These are phyloP conservation scores for Vitis amurensis DNA, from an alignment of 164 flowering plant species.

Conservation along the genomic window DNA sequence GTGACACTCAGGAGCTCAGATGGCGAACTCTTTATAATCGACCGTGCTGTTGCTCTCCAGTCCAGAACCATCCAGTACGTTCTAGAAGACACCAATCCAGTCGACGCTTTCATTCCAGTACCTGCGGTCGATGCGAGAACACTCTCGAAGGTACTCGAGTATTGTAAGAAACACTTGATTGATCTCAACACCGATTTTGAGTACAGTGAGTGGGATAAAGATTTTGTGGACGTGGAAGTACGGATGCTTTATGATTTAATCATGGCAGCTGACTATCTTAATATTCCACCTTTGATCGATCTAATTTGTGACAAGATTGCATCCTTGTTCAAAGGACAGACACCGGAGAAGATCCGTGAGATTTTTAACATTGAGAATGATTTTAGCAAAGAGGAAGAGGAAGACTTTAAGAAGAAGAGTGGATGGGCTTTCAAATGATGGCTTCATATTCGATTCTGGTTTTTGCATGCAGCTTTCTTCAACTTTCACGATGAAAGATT, in stretches of 20 bases:
- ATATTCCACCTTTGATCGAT: constrained; percentile 8
- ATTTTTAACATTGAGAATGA: constrained; percentile 18
- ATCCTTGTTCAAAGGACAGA: constrained; percentile 7
- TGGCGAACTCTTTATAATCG: constrained; percentile 3
- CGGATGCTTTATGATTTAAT: neutral
- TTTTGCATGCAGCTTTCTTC: too few species aligned
- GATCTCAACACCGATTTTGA: neutral
- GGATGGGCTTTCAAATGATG: constrained; percentile 3
- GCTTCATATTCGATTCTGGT: too few species aligned
- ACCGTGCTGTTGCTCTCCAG: constrained; percentile 4
- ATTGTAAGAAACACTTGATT: constrained; percentile 9
- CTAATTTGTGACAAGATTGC: neutral
- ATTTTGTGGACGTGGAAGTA: neutral
- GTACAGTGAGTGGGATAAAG: neutral
- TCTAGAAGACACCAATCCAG: constrained; percentile 12
- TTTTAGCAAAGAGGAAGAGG: constrained; percentile 18
- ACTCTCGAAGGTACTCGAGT: constrained; percentile 10
- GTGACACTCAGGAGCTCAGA: too few species aligned
- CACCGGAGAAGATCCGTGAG: constrained; percentile 11
- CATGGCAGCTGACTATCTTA: constrained; percentile 1
- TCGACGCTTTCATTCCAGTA: neutral
- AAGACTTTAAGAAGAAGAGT: neutral
- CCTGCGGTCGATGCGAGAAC: neutral
- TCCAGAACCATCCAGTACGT: constrained; percentile 14
- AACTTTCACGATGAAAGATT: too few species aligned